phyloP scores from a whole-genome alignment of 768 basidiomycete species.

The Pleurotus ostreatus region DNA sequence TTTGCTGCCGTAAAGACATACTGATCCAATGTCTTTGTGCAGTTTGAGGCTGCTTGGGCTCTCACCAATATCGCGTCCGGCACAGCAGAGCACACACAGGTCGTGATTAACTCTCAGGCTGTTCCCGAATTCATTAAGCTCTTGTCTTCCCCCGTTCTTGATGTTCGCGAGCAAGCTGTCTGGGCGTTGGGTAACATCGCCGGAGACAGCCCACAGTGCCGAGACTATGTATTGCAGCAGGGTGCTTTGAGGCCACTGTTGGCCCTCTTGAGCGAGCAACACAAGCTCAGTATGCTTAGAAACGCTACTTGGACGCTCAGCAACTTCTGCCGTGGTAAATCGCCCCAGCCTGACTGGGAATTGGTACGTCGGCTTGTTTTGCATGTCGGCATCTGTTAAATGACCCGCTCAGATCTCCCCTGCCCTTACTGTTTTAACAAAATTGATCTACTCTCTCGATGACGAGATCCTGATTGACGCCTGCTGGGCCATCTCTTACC shows the following conservation, averaged over 20 bases:
- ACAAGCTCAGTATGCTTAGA: slow-evolving; percentile 97
- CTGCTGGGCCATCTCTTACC: slow-evolving; percentile 99
- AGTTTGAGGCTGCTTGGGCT: slow-evolving; percentile 99
- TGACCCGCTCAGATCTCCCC: slow-evolving; percentile 79
- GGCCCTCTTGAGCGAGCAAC: slow-evolving; percentile 87
- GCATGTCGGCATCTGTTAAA: not conserved
- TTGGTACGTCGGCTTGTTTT: slow-evolving; percentile 50
- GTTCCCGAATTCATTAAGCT: slow-evolving; percentile 98
- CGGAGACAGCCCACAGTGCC: slow-evolving; percentile 95
- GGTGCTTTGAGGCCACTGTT: slow-evolving; percentile 93
- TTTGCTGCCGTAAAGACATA: not conserved
- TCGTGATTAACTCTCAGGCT: slow-evolving; percentile 91
- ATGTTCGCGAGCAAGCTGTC: slow-evolving; percentile 98
- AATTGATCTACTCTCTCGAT: slow-evolving; percentile 97
- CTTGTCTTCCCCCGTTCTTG: slow-evolving; percentile 88
- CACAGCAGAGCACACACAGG: slow-evolving; percentile 97
- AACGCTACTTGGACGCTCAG: slow-evolving; percentile 99
- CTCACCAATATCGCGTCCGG: slow-evolving; percentile 98
- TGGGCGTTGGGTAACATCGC: slow-evolving; percentile 99
- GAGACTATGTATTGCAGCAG: slow-evolving; percentile 93
- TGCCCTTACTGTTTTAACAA: slow-evolving; percentile 93
- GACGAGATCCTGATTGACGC: slow-evolving; percentile 99
- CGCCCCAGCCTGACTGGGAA: slow-evolving; percentile 97
- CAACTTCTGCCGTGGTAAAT: slow-evolving; percentile 98
- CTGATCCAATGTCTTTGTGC: slow-evolving; percentile 9